phyloP scores from a whole-genome alignment of 805 yeast species.

The Komagataella pseudopastoris region DNA sequence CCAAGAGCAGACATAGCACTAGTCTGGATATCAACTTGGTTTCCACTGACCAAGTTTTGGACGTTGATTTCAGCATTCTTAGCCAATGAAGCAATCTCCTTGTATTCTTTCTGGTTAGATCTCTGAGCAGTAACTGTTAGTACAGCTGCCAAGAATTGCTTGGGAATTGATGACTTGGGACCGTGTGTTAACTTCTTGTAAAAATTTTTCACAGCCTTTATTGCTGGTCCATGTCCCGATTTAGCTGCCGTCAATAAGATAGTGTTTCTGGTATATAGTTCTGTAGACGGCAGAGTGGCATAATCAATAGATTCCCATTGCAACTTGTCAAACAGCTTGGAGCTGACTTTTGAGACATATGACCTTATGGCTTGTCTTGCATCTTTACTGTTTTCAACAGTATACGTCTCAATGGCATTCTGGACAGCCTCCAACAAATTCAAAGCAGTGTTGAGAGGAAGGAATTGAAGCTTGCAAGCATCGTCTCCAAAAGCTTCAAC shows the following conservation, averaged over 20 bases:
- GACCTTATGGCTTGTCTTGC: not conserved
- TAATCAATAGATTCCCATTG: constrained; percentile 21
- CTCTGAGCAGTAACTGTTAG: constrained; percentile 26
- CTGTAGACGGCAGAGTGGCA: constrained; percentile 14
- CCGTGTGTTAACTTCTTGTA: constrained; percentile 42
- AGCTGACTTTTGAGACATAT: constrained; percentile 1
- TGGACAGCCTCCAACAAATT: constrained; percentile 20
- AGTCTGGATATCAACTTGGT: constrained; percentile 30
- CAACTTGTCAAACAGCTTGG: constrained; percentile 16
- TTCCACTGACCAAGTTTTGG: constrained; percentile 19
- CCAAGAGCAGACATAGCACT: constrained; percentile 44
- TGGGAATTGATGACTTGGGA: constrained; percentile 36
- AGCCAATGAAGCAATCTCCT: constrained; percentile 39
- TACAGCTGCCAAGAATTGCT: constrained; percentile 30
- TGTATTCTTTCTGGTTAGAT: constrained; percentile 33
- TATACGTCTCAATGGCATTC: constrained; percentile 7
- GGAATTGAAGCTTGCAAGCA: constrained; percentile 13
- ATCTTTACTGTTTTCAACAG: constrained; percentile 3
- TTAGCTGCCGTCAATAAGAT: constrained; percentile 26
- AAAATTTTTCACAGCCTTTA: constrained; percentile 21
- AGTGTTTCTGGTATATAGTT: constrained; percentile 28
- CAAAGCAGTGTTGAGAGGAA: constrained; percentile 23
- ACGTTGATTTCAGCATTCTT: constrained; percentile 34
- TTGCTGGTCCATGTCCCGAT: constrained; percentile 12
- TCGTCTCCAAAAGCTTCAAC: constrained; percentile 14